Evolutionary conservation across 495 filamentous ascomycete species (phyloP), one percentile per base, ranked within the genome.

Genomic region (Neurospora sp.): DNA sequence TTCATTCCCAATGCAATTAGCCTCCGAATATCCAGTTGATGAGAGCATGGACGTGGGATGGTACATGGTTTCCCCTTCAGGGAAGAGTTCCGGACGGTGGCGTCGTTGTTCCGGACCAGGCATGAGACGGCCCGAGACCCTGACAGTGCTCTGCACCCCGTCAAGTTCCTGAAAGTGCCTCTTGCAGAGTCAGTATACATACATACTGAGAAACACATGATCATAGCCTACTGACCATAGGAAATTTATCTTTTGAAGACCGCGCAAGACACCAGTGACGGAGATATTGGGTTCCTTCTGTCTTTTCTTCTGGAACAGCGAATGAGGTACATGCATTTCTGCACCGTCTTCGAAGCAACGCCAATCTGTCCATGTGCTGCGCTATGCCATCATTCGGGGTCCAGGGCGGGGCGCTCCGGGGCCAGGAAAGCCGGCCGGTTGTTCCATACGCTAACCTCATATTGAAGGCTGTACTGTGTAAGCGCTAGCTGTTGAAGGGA

Each of bases 11-110:
- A 66, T 28, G 70, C 37, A 39, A 54, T 37, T 74, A 62, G 73
- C 71, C 48, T 39, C 73, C 59, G 37, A 48, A 54, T 42, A 74
- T 74, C 48, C 21, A 69, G 39, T 72, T 36, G 73, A 73, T 59
- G 71, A 72, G 59, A 66, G 59, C 73, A 71, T 59, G 73, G 69
- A 36, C 73, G 73, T 77, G 70, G 75, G 71, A 39, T 72, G 71
- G 73, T 70, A 70, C 69, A 73, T 39, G 39, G 69, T 48, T 78
- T 76, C 76, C 76, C 24, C 43, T 76, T 78, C 73, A 54, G 75
- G 76, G 70, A 72, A 45, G 39, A 73, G 48, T 73, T 73, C 75
- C 76, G 73, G 40, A 71, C 36, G 24, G 39, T 73, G 69, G 73
- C 72, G 75, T 45, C n/a, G 69, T 72, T 37, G 70, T 74, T 74